phyloP scores from a whole-genome alignment of 257 asterid genomes.

The Penstemon eatonii region DNA sequence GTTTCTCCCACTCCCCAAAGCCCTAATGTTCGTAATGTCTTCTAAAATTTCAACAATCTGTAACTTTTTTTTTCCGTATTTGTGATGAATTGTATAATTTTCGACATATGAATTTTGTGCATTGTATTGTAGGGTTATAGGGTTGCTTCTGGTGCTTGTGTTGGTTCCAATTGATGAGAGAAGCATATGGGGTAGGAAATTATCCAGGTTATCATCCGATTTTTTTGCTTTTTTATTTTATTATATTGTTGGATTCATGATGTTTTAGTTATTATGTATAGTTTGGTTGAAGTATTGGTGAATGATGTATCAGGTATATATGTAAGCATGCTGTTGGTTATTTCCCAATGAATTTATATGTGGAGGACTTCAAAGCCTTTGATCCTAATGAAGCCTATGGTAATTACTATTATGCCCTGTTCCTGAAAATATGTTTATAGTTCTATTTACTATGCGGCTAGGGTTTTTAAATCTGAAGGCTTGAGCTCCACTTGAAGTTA shows the following conservation, averaged over 20 bases:
- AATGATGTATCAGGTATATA: constrained; percentile 64
- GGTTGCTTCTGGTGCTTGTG: constrained; percentile 55
- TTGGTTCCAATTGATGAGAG: constrained; percentile 72
- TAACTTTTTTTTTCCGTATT: not conserved
- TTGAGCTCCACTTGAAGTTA: no score
- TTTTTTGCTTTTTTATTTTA: not conserved
- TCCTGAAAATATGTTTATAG: not conserved
- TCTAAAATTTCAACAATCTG: not conserved
- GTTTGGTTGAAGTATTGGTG: constrained; percentile 20
- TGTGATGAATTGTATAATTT: constrained; percentile 4
- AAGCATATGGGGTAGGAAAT: constrained; percentile 61
- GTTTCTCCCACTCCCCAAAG: constrained; percentile 61
- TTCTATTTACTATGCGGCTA: not conserved
- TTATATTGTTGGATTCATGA: not conserved
- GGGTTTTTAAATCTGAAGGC: no score
- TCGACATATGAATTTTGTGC: constrained; percentile 5
- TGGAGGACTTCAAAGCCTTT: constrained; percentile 90
- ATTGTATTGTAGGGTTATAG: constrained; percentile 56
- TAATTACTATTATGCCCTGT: constrained; percentile 31
- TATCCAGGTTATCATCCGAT: constrained; percentile 47
- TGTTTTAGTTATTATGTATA: constrained; percentile 1
- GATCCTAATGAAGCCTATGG: constrained; percentile 95
- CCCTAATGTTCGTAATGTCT: constrained; percentile 53
- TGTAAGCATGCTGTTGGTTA: constrained; percentile 86
- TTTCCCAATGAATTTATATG: constrained; percentile 78